Conservation (phyloP, 1,284 basidiomycete genomes). For the Trichosporon sp. region DNA sequence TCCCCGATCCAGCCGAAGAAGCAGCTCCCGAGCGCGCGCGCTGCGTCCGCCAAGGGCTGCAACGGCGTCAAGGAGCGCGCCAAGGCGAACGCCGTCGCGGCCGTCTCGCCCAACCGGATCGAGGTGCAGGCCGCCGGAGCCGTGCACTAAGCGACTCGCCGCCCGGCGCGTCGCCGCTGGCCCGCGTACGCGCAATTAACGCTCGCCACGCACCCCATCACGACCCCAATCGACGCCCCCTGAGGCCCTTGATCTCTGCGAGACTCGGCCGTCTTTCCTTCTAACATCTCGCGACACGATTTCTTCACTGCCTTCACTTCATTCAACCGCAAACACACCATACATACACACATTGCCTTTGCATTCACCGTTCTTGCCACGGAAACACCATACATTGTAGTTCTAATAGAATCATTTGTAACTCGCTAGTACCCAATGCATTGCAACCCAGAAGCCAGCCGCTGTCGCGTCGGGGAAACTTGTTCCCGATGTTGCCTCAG, state of each 20-base stretch:
- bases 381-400: neutral
- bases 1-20: slow-evolving; percentile 4
- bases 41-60: neutral
- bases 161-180: neutral
- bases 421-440: neutral
- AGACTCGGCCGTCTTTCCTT: neutral
- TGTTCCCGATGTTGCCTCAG: neutral
- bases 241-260: neutral
- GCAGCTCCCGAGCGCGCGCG: neutral
- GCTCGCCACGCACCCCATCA: neutral
- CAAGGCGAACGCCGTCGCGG: neutral
- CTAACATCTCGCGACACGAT: neutral
- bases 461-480: neutral
- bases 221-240: neutral
- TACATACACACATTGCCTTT: neutral
- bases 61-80: neutral
- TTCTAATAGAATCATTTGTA: neutral
- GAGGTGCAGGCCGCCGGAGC: neutral
- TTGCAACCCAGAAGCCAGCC: neutral
- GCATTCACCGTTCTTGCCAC: neutral
- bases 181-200: neutral
- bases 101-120: neutral
- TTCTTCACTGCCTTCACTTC: neutral
- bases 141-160: neutral
- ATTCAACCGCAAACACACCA: neutral